Evolutionary conservation across 306 rosid genomes (phyloP).

Genomic region (Cajanus cajan): DNA sequence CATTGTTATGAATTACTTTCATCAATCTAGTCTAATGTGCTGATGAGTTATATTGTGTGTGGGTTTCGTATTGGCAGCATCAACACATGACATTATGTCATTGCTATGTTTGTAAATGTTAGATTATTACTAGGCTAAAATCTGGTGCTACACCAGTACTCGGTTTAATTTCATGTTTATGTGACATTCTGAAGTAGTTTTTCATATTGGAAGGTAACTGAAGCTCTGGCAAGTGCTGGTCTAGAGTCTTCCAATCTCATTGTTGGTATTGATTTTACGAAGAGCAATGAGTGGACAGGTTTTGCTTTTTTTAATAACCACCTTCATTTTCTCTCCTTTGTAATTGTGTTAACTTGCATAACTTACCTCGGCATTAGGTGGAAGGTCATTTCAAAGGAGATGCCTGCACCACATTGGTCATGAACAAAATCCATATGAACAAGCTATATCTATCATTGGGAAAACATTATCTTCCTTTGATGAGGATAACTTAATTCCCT

Average conservation of each 20-base stretch:
- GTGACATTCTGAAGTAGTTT: conserved; percentile 17
- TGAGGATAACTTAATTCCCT: conserved; percentile 91
- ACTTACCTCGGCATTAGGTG: conserved; percentile 48
- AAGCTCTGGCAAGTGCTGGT: conserved; percentile 79
- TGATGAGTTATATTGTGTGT: conserved; percentile 3
- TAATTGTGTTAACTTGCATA: conserved; percentile 25
- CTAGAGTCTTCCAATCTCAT: conserved; percentile 92
- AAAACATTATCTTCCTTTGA: conserved; percentile 83
- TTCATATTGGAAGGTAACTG: conserved; percentile 67
- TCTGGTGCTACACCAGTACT: neutral
- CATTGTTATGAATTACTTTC: neutral
- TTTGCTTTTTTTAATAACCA: conserved; percentile 28
- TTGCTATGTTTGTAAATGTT: neutral
- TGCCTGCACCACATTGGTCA: conserved; percentile 89
- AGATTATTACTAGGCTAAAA: neutral
- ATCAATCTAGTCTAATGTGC: neutral
- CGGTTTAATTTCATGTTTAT: neutral
- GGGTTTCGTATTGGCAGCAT: conserved; percentile 60
- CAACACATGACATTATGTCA: conserved; percentile 58
- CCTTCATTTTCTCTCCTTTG: conserved; percentile 9
- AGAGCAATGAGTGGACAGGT: conserved; percentile 99
- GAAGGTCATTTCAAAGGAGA: conserved; percentile 77
- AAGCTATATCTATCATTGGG: conserved; percentile 90
- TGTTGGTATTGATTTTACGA: conserved; percentile 95
- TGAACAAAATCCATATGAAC: conserved; percentile 91